Evolutionary conservation across 495 filamentous ascomycete species (phyloP).

Genomic region (Parmelia sp.): DNA sequence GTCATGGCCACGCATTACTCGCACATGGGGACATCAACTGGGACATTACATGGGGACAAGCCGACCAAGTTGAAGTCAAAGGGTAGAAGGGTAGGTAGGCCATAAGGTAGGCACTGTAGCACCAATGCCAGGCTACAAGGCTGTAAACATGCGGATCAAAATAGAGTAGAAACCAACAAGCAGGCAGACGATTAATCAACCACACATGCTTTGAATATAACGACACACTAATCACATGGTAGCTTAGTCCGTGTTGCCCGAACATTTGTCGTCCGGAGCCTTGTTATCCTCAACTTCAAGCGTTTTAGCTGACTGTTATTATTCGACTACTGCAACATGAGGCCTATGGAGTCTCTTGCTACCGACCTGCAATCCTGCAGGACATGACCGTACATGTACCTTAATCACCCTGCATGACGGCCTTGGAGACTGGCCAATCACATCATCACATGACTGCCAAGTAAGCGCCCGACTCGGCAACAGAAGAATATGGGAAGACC

Average conservation of each 20-base stretch:
- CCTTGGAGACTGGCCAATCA: neutral
- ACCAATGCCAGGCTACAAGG: slow-evolving; percentile 4
- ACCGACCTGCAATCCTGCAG: no score
- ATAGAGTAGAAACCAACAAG: neutral
- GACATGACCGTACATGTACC: neutral
- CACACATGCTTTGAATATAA: neutral
- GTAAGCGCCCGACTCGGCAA: neutral
- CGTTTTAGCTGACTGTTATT: no score
- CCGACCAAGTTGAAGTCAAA: neutral
- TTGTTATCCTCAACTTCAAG: no score
- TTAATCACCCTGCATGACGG: no score
- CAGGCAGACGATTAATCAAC: neutral
- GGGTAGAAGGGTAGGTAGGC: no score
- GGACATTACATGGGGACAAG: neutral
- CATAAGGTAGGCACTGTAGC: neutral
- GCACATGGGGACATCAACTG: no score
- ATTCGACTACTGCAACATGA: no score
- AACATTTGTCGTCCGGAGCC: neutral
- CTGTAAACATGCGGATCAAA: no score
- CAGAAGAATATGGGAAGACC: no score
- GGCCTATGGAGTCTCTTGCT: no score
- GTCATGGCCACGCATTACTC: neutral
- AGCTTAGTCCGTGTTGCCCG: neutral
- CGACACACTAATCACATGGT: neutral
- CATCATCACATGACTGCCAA: neutral